Percentiles rank a stretch among this genome's conserved stretches.
These are phyloP conservation scores for Torulaspora gathmanii DNA, from an alignment of 805 yeast genomes.

Conservation along the genomic window DNA sequence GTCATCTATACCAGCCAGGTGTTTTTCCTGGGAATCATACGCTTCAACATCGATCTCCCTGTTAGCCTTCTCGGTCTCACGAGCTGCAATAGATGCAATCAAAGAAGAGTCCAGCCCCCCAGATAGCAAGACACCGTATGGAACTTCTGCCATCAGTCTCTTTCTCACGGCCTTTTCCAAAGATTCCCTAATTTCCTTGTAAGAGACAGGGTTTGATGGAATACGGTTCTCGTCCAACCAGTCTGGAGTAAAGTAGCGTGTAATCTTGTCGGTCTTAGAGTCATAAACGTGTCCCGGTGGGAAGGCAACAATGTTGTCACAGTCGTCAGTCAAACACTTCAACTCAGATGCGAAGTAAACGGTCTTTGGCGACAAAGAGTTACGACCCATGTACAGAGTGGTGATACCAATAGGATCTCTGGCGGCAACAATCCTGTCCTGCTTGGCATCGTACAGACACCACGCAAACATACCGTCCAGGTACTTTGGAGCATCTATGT, in stretches of 20 bases:
- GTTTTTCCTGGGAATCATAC: conserved; percentile 59
- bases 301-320: conserved; percentile 89
- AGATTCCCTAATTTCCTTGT: conserved; percentile 62
- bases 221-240: conserved; percentile 87
- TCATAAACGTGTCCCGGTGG: conserved; percentile 99
- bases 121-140: conserved; percentile 93
- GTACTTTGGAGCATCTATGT: conserved; percentile 81
- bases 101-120: conserved; percentile 97
- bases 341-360: conserved; percentile 91
- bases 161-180: conserved; percentile 95
- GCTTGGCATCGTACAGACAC: conserved; percentile 77
- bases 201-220: conserved; percentile 76
- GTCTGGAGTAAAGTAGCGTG: conserved; percentile 84
- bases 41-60: conserved; percentile 38
- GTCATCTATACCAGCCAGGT: conserved; percentile 89
- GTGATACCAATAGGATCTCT: conserved; percentile 98
- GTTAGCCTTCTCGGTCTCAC: conserved; percentile 77
- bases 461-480: conserved; percentile 98
- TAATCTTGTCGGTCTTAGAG: conserved; percentile 76
- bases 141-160: conserved; percentile 99
- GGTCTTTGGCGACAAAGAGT: conserved; percentile 60
- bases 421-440: conserved; percentile 90
- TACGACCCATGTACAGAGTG: conserved; percentile 91
- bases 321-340: conserved; percentile 89
- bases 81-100: conserved; percentile 94